A percentile compares a stretch with the other conserved stretches of the same genome.
Conservation (phyloP, 2,329 filamentous ascomycete genomes). For the Aspergillus fumigatiaffinis region DNA sequence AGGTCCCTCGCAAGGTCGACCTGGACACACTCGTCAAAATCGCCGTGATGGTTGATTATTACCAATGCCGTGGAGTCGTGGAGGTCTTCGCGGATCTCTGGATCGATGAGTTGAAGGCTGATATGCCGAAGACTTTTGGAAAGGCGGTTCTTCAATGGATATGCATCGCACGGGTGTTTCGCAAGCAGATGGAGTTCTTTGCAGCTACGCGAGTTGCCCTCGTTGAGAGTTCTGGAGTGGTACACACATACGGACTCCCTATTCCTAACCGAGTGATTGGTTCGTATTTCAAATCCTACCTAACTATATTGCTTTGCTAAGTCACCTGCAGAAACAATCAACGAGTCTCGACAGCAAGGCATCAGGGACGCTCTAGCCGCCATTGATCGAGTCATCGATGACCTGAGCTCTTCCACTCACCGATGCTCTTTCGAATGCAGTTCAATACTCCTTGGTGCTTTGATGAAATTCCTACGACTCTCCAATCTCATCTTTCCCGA, state of each 20-base stretch:
- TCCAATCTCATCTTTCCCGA: background rate
- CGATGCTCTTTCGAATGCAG: background rate
- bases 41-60: conserved; percentile 2
- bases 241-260: background rate
- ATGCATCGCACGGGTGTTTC: background rate
- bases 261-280: background rate
- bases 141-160: background rate
- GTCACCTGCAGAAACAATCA: background rate
- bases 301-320: background rate
- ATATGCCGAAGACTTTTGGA: background rate
- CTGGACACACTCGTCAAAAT: background rate
- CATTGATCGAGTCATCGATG: background rate
- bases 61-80: background rate
- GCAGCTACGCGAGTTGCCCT: background rate
- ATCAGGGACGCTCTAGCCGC: background rate
- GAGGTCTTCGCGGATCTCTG: background rate
- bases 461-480: background rate
- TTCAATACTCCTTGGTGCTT: background rate
- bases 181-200: background rate
- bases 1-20: background rate
- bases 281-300: background rate
- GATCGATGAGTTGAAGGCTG: background rate
- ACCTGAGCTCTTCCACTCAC: background rate
- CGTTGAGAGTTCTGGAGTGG: background rate
- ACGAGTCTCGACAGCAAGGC: background rate